Evolutionary conservation across 192 early-diverging fungal species (phyloP).

Genomic region (Backusella psychrophila): DNA sequence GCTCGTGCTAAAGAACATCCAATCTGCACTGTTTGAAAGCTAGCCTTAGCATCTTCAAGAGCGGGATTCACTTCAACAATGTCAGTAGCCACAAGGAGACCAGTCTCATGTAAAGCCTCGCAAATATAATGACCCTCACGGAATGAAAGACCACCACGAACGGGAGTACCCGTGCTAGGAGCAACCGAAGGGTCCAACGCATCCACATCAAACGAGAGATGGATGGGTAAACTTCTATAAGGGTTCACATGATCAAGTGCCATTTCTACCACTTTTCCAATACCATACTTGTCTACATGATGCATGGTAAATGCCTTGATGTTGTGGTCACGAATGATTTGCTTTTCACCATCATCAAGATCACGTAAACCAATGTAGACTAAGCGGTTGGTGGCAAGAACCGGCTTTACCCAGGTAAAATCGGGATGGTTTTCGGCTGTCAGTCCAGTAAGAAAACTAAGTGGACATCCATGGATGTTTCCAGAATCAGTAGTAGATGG

Average conservation of each 20-base stretch:
- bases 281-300: constrained; percentile 93
- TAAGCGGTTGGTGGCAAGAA: constrained; percentile 70
- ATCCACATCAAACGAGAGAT: constrained; percentile 94
- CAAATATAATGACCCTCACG: constrained; percentile 98
- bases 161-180: constrained; percentile 94
- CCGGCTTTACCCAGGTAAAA: constrained; percentile 81
- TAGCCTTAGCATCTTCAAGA: constrained; percentile 71
- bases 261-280: constrained; percentile 90
- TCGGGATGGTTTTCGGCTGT: constrained; percentile 54
- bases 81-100: constrained; percentile 85
- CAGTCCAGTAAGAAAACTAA: constrained; percentile 86
- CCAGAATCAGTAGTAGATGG: constrained; percentile 83
- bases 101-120: constrained; percentile 87
- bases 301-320: constrained; percentile 97
- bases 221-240: constrained; percentile 70
- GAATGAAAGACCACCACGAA: constrained; percentile 92
- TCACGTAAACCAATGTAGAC: constrained; percentile 98
- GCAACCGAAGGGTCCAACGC: constrained; percentile 92
- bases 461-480: constrained; percentile 95
- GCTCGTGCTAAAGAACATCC: constrained; percentile 89
- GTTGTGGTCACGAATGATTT: constrained; percentile 72
- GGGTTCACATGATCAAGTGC: constrained; percentile 87
- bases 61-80: constrained; percentile 95
- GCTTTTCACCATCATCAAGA: constrained; percentile 87
- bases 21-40: constrained; percentile 83